Conservation (phyloP, 768 basidiomycete genomes). For the Mycena belliarum region DNA sequence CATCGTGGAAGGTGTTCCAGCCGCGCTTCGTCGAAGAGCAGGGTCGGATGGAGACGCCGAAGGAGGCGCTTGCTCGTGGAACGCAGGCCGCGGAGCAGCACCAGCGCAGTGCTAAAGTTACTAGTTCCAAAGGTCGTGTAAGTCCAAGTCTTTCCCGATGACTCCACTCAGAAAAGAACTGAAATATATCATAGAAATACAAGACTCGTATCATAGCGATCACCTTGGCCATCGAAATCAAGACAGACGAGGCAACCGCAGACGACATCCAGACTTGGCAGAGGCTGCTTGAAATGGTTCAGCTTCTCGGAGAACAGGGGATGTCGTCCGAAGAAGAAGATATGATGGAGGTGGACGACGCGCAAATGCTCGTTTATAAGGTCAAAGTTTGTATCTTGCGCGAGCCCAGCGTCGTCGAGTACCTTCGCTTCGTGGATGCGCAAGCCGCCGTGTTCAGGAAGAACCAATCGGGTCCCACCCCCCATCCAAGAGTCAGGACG, state of each 20-base stretch:
- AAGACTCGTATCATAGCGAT: slow-evolving; percentile 5
- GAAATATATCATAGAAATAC: slow-evolving; percentile 4
- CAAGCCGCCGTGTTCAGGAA: slow-evolving; percentile 9
- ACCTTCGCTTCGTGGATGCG: slow-evolving; percentile 15
- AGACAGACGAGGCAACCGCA: neutral
- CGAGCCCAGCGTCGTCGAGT: slow-evolving; percentile 16
- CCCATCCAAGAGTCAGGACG: slow-evolving; percentile 3
- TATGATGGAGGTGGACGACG: slow-evolving; percentile 6
- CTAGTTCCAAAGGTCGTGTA: slow-evolving; percentile 12
- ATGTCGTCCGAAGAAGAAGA: slow-evolving; percentile 21
- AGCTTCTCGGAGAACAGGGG: slow-evolving; percentile 11
- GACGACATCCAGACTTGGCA: slow-evolving; percentile 15
- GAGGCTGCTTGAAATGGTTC: slow-evolving; percentile 12
- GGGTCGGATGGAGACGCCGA: slow-evolving; percentile 9
- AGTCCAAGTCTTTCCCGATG: slow-evolving; percentile 4
- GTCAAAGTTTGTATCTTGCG: slow-evolving; percentile 19
- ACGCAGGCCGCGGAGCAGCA: slow-evolving; percentile 1
- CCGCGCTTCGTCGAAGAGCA: slow-evolving; percentile 1
- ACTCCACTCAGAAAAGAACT: neutral
- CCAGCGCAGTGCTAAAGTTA: slow-evolving; percentile 7
- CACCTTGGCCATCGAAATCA: slow-evolving; percentile 5
- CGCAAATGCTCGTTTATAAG: neutral
- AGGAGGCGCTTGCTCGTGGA: slow-evolving; percentile 13
- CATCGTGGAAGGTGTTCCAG: slow-evolving; percentile 14
- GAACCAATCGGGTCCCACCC: neutral